Conservation (phyloP, 163 green algal genomes). For the Scenedesmus sp. region DNA sequence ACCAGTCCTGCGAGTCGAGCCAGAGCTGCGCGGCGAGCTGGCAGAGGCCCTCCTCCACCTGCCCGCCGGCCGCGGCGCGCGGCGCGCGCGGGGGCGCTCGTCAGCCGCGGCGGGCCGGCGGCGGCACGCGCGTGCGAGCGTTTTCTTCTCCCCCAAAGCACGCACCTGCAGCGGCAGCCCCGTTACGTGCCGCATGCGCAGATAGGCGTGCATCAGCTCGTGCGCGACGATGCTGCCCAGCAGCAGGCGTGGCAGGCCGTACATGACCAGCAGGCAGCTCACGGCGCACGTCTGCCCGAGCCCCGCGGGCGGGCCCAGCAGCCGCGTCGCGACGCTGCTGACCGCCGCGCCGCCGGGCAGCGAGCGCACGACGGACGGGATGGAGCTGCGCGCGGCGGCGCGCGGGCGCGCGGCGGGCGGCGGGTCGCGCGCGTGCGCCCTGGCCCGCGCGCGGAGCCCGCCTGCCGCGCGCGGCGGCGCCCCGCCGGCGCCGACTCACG, state of each 20-base stretch:
- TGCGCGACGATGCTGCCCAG: slow-evolving; percentile 81
- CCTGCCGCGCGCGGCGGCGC: too few species aligned
- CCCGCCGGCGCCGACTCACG: slow-evolving; percentile 23
- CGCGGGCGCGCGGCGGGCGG: too few species aligned
- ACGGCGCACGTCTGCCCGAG: slow-evolving; percentile 59
- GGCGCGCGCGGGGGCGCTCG: too few species aligned
- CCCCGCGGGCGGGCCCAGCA: background rate
- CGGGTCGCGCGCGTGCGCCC: too few species aligned
- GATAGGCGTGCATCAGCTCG: slow-evolving; percentile 92
- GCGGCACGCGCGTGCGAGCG: too few species aligned
- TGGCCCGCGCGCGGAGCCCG: too few species aligned
- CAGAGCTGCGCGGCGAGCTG: slow-evolving; percentile 73
- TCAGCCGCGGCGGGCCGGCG: too few species aligned
- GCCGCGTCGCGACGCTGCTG: slow-evolving; percentile 43
- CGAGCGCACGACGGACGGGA: slow-evolving; percentile 50
- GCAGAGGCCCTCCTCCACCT: slow-evolving; percentile 86
- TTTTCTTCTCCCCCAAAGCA: too few species aligned
- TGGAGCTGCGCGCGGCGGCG: slow-evolving; percentile 25
- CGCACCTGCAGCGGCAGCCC: slow-evolving; percentile 69
- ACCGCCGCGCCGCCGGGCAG: slow-evolving; percentile 31
- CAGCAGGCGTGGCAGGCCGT: slow-evolving; percentile 86
- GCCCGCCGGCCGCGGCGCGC: background rate
- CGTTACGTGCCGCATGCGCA: slow-evolving; percentile 76
- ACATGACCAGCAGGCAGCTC: slow-evolving; percentile 87
- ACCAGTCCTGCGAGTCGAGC: slow-evolving; percentile 61